Evolutionary conservation across 371 early-diverging fungal species (phyloP).

Genomic region (Mucor velutinosus): DNA sequence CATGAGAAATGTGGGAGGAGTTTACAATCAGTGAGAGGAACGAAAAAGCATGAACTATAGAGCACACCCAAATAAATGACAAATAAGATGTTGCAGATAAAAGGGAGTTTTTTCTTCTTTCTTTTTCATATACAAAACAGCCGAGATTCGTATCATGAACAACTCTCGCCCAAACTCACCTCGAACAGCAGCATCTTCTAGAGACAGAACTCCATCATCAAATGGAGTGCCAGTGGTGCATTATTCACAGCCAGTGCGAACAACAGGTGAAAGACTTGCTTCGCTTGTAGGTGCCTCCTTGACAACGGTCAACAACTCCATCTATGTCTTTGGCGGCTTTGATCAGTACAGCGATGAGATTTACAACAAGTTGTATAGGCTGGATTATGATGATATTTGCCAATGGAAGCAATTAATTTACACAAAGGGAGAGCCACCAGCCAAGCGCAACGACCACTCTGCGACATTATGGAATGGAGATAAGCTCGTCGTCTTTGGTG

Average conservation of each 20-base stretch:
- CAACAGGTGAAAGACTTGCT: constrained; percentile 54
- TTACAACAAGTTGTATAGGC: constrained; percentile 63
- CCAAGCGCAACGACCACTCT: constrained; percentile 70
- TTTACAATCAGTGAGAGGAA: background rate
- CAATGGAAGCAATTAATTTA: constrained; percentile 64
- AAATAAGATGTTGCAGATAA: background rate
- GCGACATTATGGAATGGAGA: constrained; percentile 62
- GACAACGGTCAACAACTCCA: constrained; percentile 45
- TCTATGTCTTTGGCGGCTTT: constrained; percentile 74
- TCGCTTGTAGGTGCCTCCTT: constrained; percentile 68
- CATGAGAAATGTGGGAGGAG: background rate
- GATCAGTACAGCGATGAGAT: constrained; percentile 72
- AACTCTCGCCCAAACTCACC: constrained; percentile 23
- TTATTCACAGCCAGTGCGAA: constrained; percentile 36
- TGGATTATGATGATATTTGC: constrained; percentile 43
- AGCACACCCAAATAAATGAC: background rate
- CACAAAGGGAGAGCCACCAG: constrained; percentile 63
- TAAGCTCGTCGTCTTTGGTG: constrained; percentile 75
- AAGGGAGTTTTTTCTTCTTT: background rate
- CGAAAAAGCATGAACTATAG: background rate
- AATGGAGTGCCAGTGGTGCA: constrained; percentile 21
- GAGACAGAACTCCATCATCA: constrained; percentile 28
- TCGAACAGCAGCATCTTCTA: constrained; percentile 9
- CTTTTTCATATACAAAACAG: background rate
- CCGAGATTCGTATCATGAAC: background rate